Percentiles rank a stretch among this genome's conserved stretches.
These are phyloP conservation scores for Casuarina equisetifolia DNA, from an alignment of 306 rosid species.

Conservation along the genomic window DNA sequence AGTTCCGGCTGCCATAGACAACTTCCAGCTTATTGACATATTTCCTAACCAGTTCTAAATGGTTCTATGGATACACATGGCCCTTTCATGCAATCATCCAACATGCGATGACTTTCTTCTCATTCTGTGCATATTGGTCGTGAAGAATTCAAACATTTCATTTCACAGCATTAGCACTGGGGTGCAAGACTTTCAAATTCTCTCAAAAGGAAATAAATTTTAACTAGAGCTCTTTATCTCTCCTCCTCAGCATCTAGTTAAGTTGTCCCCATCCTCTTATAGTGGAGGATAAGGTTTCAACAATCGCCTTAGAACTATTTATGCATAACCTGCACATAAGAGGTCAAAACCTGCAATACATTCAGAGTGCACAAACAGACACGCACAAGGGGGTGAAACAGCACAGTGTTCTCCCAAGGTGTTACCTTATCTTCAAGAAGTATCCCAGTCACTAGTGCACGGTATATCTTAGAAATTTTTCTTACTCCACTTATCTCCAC, in stretches of 20 bases:
- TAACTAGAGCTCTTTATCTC: neutral
- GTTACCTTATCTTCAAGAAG: constrained; percentile 69
- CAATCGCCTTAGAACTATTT: neutral
- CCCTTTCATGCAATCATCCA: neutral
- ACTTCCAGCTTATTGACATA: neutral
- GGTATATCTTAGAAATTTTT: constrained; percentile 75
- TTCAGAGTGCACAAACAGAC: neutral
- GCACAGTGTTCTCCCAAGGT: neutral
- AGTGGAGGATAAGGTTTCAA: neutral
- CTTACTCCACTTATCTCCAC: constrained; percentile 42
- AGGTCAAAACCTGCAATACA: neutral
- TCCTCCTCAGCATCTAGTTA: neutral
- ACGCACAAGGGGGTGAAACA: neutral
- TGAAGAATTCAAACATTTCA: neutral
- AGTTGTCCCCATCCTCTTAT: neutral
- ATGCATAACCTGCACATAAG: neutral
- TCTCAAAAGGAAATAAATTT: neutral
- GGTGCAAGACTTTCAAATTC: neutral
- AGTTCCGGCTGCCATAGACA: neutral
- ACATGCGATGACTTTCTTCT: neutral
- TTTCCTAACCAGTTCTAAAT: neutral
- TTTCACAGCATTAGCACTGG: neutral
- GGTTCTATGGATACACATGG: neutral
- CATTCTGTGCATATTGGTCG: neutral
- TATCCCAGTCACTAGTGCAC: constrained; percentile 76